A percentile compares a stretch with the other conserved stretches of the same genome.
Evolutionary conservation across 2,329 filamentous ascomycete species (phyloP).

Genomic region (Hypoxylon sp.): DNA sequence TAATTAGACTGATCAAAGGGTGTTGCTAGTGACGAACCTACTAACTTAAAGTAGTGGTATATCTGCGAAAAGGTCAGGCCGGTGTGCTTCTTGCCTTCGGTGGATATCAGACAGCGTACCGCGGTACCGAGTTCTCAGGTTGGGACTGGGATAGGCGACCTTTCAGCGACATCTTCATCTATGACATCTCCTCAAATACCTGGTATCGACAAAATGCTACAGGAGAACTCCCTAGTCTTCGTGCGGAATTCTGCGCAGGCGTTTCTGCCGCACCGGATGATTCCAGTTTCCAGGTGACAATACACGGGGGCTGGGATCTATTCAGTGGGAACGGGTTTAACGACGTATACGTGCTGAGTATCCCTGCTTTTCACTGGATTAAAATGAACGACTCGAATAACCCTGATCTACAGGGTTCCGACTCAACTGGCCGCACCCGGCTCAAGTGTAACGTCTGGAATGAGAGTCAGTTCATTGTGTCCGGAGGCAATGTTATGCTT

Average conservation of each 20-base stretch:
- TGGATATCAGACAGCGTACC: conserved; percentile 40
- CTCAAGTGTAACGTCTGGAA: conserved; percentile 42
- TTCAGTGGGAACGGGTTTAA: conserved; percentile 34
- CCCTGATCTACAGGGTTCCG: conserved; percentile 30
- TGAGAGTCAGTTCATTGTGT: conserved; percentile 41
- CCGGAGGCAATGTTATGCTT: conserved; percentile 14
- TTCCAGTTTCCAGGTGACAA: conserved; percentile 46
- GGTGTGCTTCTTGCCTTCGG: conserved; percentile 44
- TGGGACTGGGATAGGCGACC: conserved; percentile 33
- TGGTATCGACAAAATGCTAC: conserved; percentile 43
- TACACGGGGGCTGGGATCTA: conserved; percentile 39
- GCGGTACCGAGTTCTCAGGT: conserved; percentile 3
- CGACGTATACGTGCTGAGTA: conserved; percentile 44
- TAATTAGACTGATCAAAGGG: not conserved
- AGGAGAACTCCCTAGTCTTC: conserved; percentile 34
- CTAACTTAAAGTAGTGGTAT: conserved; percentile 37
- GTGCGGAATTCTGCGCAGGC: conserved; percentile 41
- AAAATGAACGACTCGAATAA: conserved; percentile 37
- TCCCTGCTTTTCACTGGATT: conserved; percentile 44
- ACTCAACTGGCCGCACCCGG: conserved; percentile 11
- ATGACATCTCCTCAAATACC: conserved; percentile 35
- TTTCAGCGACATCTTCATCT: conserved; percentile 35
- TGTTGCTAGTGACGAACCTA: not conserved
- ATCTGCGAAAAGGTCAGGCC: conserved; percentile 36
- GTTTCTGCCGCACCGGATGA: conserved; percentile 44